A percentile compares a stretch with the other conserved stretches of the same genome.
phyloP scores from a whole-genome alignment of 2,329 filamentous ascomycete genomes.

The Septoria linicola region DNA sequence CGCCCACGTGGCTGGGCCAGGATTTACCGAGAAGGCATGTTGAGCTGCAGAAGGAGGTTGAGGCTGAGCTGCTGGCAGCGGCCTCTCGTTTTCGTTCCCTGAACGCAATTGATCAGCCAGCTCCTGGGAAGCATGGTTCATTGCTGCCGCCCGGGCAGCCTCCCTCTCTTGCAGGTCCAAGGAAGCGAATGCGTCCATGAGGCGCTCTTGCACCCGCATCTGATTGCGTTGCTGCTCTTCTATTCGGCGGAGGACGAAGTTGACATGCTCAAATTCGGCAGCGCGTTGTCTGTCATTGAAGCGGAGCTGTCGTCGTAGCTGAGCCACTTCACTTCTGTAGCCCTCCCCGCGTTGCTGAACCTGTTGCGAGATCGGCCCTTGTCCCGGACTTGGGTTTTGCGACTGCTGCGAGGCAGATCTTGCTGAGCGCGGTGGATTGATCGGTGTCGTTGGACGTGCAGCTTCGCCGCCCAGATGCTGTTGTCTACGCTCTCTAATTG shows the following conservation, averaged over 20 bases:
- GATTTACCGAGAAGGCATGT: not conserved
- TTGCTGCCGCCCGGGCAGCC: not conserved
- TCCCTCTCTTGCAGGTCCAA: slow-evolving; percentile 10
- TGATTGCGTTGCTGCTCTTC: slow-evolving; percentile 16
- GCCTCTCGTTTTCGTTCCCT: not conserved
- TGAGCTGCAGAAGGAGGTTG: not conserved
- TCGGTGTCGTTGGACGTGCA: slow-evolving; percentile 8
- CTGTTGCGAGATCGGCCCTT: not conserved
- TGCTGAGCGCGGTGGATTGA: not conserved
- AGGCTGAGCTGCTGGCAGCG: not conserved
- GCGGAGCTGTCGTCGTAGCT: slow-evolving; percentile 1
- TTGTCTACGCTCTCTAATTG: too few species aligned
- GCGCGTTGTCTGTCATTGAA: slow-evolving; percentile 7
- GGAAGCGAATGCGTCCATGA: slow-evolving; percentile 11
- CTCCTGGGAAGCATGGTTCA: too few species aligned
- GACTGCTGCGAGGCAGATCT: not conserved
- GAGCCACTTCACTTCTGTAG: slow-evolving; percentile 11
- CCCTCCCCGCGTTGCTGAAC: slow-evolving; percentile 8
- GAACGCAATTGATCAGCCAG: not conserved
- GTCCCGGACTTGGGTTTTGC: slow-evolving; percentile 2
- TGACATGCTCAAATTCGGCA: slow-evolving; percentile 10
- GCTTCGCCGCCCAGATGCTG: not conserved
- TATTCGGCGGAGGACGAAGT: slow-evolving; percentile 13
- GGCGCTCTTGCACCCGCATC: slow-evolving; percentile 15
- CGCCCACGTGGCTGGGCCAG: not conserved